These are phyloP conservation scores for Starmerella vaccinii DNA, from an alignment of 805 yeast species.

Conservation along the genomic window DNA sequence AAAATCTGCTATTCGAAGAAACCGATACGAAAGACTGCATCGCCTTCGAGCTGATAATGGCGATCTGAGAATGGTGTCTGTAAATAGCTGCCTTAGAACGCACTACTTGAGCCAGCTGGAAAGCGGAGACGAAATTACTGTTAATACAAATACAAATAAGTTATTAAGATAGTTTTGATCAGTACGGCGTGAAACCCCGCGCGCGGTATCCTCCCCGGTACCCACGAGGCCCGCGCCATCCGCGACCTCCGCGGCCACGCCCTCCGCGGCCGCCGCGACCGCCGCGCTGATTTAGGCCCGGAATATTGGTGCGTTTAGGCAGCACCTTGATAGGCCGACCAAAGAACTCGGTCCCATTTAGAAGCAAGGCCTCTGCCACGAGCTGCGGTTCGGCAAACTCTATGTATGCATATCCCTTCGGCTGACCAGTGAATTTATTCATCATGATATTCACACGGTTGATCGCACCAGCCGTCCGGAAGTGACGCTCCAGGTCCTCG, in stretches of 20 bases:
- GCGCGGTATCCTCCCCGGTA: conserved; percentile 30
- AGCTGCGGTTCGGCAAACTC: conserved; percentile 64
- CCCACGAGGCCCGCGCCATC: conserved; percentile 32
- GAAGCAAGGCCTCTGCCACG: conserved; percentile 53
- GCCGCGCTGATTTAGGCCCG: conserved; percentile 52
- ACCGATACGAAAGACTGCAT: too few relatives aligned
- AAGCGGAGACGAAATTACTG: too few relatives aligned
- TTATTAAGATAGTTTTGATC: conserved; percentile 8
- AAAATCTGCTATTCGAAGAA: too few relatives aligned
- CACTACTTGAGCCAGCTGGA: too few relatives aligned
- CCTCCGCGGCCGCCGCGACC: conserved; percentile 39
- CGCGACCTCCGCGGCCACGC: conserved; percentile 15
- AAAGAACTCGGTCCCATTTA: conserved; percentile 55
- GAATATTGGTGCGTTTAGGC: conserved; percentile 72
- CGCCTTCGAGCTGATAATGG: too few relatives aligned
- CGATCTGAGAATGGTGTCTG: too few relatives aligned
- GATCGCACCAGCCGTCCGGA: conserved; percentile 58
- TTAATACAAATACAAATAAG: conserved; percentile 6
- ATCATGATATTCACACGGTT: conserved; percentile 69
- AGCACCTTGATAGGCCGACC: conserved; percentile 64
- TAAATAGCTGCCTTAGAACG: too few relatives aligned
- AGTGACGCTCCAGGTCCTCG: conserved; percentile 66
- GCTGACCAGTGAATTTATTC: conserved; percentile 59
- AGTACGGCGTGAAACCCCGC: conserved; percentile 38
- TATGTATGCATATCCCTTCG: conserved; percentile 79